Percentiles rank a stretch among this genome's conserved stretches.
phyloP scores from a whole-genome alignment of 106 monocot species.

The Acorus gramineus region DNA sequence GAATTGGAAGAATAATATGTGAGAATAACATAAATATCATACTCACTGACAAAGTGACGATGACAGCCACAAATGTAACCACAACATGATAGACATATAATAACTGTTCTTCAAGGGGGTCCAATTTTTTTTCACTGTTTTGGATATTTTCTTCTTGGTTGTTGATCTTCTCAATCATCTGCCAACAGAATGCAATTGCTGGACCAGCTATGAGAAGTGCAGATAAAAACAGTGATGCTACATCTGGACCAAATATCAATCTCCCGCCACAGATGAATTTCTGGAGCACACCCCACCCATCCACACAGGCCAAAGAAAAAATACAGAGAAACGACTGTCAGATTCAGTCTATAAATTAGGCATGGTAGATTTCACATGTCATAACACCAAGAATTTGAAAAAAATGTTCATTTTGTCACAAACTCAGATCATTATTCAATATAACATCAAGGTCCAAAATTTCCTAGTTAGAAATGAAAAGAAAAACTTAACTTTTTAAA shows the following conservation, averaged over 20 bases:
- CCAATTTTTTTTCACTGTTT: slow-evolving; percentile 7
- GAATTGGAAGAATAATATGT: no score
- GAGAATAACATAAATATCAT: background rate
- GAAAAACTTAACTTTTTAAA: no score
- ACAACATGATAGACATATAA: slow-evolving; percentile 34
- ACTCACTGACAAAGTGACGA: slow-evolving; percentile 46
- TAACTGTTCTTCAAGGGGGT: no score
- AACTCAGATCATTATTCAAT: no score
- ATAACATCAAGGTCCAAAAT: no score
- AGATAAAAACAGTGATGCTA: slow-evolving; percentile 55
- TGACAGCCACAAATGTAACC: slow-evolving; percentile 30
- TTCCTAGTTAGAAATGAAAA: no score
- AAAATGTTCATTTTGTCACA: no score
- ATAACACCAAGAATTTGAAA: no score
- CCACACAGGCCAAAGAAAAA: background rate
- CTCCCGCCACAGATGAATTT: slow-evolving; percentile 84
- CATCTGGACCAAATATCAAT: slow-evolving; percentile 96
- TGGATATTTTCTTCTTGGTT: slow-evolving; percentile 5
- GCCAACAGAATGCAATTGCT: slow-evolving; percentile 41
- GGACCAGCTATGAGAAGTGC: slow-evolving; percentile 62
- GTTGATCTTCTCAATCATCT: slow-evolving; percentile 45
- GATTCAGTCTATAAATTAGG: background rate
- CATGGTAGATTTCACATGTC: background rate
- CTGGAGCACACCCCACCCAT: slow-evolving; percentile 19
- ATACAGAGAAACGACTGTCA: background rate